phyloP scores from a whole-genome alignment of 306 rosid species.

The Quercus robur region DNA sequence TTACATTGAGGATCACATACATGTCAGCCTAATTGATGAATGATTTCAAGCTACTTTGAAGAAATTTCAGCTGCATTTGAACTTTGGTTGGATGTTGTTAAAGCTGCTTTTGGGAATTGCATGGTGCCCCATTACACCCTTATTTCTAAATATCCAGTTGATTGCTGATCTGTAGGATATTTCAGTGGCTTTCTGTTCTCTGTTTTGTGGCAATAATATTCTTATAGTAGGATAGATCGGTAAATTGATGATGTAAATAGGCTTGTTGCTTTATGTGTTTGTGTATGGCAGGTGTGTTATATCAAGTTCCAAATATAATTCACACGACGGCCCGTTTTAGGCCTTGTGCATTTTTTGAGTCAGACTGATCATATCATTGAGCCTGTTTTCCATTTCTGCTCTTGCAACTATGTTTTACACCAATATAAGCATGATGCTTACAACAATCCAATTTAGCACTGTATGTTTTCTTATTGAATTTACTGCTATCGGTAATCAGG shows the following conservation, averaged over 20 bases:
- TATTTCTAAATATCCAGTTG: not conserved
- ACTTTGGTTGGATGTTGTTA: not conserved
- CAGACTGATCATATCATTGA: not conserved
- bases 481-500: not conserved
- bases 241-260: not conserved
- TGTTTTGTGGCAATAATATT: not conserved
- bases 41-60: not conserved
- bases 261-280: not conserved
- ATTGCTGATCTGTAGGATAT: not conserved
- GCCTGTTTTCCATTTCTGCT: not conserved
- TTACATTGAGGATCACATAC: not conserved
- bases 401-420: not conserved
- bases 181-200: not conserved
- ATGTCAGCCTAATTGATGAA: not conserved
- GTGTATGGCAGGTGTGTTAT: not conserved
- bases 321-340: not conserved
- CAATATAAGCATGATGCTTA: not conserved
- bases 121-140: not conserved
- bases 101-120: not conserved
- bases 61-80: not conserved
- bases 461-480: not conserved
- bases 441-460: not conserved
- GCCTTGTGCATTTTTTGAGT: not conserved
- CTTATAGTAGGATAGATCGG: not conserved
- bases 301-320: not conserved